Conservation (phyloP, 1,139 yeast species). For the Blastobotrys arbuscula region DNA sequence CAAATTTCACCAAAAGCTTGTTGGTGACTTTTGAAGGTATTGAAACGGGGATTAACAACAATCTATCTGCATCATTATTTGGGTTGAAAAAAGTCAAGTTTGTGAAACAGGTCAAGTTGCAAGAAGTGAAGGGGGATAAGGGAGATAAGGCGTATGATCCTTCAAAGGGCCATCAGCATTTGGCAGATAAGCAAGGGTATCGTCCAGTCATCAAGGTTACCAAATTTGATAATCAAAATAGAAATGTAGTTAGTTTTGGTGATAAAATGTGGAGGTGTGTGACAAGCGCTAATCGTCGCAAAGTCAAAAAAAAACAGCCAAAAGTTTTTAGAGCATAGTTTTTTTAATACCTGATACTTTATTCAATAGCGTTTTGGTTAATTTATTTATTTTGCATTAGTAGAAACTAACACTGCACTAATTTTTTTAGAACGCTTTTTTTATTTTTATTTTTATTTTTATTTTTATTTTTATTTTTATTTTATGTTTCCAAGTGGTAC, state of each 20-base stretch:
- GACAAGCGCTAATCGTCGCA: not conserved
- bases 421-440: no score
- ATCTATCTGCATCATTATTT: not conserved
- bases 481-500: no score
- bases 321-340: constrained; percentile 2
- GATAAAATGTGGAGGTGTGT: constrained; percentile 4
- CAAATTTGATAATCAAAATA: not conserved
- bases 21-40: constrained; percentile 5
- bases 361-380: no score
- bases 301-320: not conserved
- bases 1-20: constrained; percentile 2
- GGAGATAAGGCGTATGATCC: not conserved
- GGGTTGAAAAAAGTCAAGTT: constrained; percentile 2
- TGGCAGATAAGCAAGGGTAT: constrained; percentile 2
- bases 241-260: not conserved
- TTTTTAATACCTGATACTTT: no score
- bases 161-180: not conserved
- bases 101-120: not conserved
- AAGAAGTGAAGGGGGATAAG: not conserved
- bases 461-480: no score
- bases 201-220: constrained; percentile 3
- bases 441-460: no score
- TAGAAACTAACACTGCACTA: no score
- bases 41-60: not conserved
- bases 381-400: no score